Evolutionary conservation across 2,329 filamentous ascomycete genomes (phyloP), one percentile per base, ranked within the genome.

Genomic region (Alternaria arborescens): DNA sequence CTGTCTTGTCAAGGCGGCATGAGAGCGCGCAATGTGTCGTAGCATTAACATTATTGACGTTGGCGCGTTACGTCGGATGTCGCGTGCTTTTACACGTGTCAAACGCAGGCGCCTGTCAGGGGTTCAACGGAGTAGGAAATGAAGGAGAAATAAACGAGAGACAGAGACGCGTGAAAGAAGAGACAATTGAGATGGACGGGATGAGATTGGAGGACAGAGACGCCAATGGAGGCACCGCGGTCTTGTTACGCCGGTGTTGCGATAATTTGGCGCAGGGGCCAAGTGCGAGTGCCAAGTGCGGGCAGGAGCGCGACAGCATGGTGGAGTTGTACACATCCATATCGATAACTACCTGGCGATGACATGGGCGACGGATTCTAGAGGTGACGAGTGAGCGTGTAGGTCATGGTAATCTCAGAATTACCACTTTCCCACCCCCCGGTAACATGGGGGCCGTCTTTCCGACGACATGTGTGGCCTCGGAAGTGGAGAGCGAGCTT

Each of bases 11-110:
- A 66, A 71, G 59, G 60, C 60, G 60, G 62, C 66, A 55, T 61
- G 62, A 53, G 59, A 44, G 38, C 66, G 71, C 52, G 67, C 61
- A 51, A 70, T 34, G 32, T 65, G 65, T 56, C 69, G 71, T 58
- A 71, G 71, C 68, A 76, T 73, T 66, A 72, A 64, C 73, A 76
- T 75, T 68, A 70, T 74, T 60, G 57, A 58, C 56, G 64, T 43
- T 51, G 65, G 54, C 65, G 61, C 53, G 60, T 55, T 42, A 18
- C 46, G 62, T 53, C 26, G 52, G 34, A 61, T 67, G 70, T 71
- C 66, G 71, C 68, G 71, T 66, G 66, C 65, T 59, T 44, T 38
- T 44, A 62, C 67, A 62, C 65, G 68, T 68, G 58, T 66, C 64
- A 56, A 58, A 43, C 55, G 51, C 54, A 59, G 63, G 48, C 58